Base-by-base conservation (phyloP, 2,329 filamentous ascomycete species). In the Fusarium torulosum region DNA sequence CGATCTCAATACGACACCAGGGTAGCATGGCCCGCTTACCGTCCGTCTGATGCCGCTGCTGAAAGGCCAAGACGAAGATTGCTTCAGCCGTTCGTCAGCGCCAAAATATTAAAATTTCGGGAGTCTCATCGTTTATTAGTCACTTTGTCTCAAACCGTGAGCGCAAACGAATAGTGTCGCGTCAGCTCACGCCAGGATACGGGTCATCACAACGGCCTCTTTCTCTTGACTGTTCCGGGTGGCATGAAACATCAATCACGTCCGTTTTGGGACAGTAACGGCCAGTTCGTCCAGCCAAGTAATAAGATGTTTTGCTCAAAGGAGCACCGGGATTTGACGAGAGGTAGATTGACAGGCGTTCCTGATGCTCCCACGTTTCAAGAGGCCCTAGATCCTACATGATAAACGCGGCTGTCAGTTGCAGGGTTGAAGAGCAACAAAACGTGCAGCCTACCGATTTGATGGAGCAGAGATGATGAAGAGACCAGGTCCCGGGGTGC, bases 381-480 rank as follows among this genome's bases (percentile, higher is more conserved):
- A 66, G 55, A 57, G 41, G 58, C 63, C 59, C 61, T 54, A 42
- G 63, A 19, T 53, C 66, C 70, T 23, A 47, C 35, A 31, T 37
- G 17, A 62, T 14, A 55, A 49, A 66, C 63, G 62, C 61, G 67
- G 63, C 42, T 67, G 52, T 51, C 49, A 62, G 64, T 68, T 53
- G 59, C 70, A 59, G 61, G 52, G 60, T 62, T 29, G 56, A 59
- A 59, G 49, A 50, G 56, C 21, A 54, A 52, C 54, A 65, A 72
- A 74, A 74, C 72, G 72, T 73, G 72, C 72, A 59, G 56, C 52
- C 52, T 60, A 69, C 60, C 72, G 70, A 74, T 74, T 74, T 74
- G 72, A 70, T 59, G 55, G 59, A 64, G 41, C n/a, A 64, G 61
- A 74, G 57, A 70, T 70, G 63, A 71, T 63, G 71, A 70, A 65